Evolutionary conservation across 2,329 filamentous ascomycete species (phyloP).

Genomic region (Hansfordia pulvinata): DNA sequence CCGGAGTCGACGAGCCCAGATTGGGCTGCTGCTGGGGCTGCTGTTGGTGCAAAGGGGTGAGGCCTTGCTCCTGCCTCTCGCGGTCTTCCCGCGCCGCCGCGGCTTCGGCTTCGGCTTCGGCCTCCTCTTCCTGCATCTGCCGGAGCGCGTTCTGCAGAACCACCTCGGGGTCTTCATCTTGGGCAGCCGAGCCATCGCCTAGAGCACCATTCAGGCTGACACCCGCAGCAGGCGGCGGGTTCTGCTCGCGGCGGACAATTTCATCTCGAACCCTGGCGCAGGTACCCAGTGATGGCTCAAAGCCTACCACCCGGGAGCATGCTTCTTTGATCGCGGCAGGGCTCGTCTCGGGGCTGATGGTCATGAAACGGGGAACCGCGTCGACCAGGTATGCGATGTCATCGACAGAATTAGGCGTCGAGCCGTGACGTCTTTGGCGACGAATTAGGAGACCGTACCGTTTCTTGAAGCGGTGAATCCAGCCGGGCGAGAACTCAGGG

Average conservation of each 20-base stretch:
- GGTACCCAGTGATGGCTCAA: slow-evolving; percentile 36
- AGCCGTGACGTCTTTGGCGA: slow-evolving; percentile 38
- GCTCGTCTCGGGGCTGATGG: slow-evolving; percentile 41
- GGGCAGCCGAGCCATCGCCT: slow-evolving; percentile 20
- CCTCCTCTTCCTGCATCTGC: slow-evolving; percentile 44
- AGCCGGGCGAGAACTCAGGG: slow-evolving; percentile 49
- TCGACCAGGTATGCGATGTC: slow-evolving; percentile 48
- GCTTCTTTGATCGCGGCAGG: slow-evolving; percentile 45
- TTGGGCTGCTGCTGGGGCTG: slow-evolving; percentile 8
- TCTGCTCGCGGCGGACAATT: slow-evolving; percentile 30
- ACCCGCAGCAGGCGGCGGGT: slow-evolving; percentile 19
- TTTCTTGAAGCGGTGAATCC: slow-evolving; percentile 53
- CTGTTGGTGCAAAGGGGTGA: slow-evolving; percentile 13
- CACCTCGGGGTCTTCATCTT: slow-evolving; percentile 40
- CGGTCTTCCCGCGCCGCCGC: slow-evolving; percentile 38
- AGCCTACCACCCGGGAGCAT: slow-evolving; percentile 38
- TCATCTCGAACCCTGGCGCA: slow-evolving; percentile 47
- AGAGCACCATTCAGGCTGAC: slow-evolving; percentile 10
- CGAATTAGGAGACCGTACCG: slow-evolving; percentile 44
- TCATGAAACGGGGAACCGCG: slow-evolving; percentile 45
- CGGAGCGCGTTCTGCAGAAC: slow-evolving; percentile 45
- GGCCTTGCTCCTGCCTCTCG: slow-evolving; percentile 29
- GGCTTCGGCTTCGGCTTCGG: slow-evolving; percentile 42
- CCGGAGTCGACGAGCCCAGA: neutral
- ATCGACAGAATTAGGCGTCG: slow-evolving; percentile 33